Percentiles rank a stretch among this genome's conserved stretches.
phyloP scores from a whole-genome alignment of 495 filamentous ascomycete genomes.

The Mytilinidion resinicola region DNA sequence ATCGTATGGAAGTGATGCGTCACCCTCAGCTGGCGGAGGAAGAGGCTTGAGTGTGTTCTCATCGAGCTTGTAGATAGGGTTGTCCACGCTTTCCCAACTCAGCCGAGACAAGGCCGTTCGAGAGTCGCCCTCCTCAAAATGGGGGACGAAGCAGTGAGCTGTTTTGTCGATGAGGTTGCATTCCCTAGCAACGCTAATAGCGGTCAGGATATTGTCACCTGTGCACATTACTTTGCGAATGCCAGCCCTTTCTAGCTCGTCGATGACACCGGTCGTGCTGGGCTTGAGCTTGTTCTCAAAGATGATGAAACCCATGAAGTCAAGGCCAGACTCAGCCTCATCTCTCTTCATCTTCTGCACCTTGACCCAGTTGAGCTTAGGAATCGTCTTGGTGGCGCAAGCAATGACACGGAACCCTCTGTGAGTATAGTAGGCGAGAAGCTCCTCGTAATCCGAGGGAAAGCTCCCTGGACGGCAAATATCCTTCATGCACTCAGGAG shows the following conservation, averaged over 20 bases:
- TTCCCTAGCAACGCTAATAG: slow-evolving; percentile 91
- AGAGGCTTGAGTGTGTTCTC: slow-evolving; percentile 73
- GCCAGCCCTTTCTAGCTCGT: slow-evolving; percentile 75
- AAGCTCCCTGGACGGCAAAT: slow-evolving; percentile 82
- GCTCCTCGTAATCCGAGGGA: slow-evolving; percentile 81
- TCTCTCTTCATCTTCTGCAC: slow-evolving; percentile 85
- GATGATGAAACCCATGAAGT: slow-evolving; percentile 92
- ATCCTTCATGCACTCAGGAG: slow-evolving; percentile 90
- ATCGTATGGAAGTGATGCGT: slow-evolving; percentile 81
- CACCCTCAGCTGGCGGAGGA: slow-evolving; percentile 57
- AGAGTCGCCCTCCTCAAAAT: slow-evolving; percentile 64
- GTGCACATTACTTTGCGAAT: slow-evolving; percentile 97
- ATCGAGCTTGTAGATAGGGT: slow-evolving; percentile 68
- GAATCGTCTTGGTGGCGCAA: slow-evolving; percentile 82
- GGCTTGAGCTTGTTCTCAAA: slow-evolving; percentile 98
- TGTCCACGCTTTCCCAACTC: slow-evolving; percentile 88
- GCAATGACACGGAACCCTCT: slow-evolving; percentile 96
- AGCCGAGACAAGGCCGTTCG: slow-evolving; percentile 63
- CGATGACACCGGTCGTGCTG: slow-evolving; percentile 66
- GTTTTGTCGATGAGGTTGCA: slow-evolving; percentile 74
- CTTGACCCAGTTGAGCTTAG: slow-evolving; percentile 84
- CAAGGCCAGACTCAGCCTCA: slow-evolving; percentile 73
- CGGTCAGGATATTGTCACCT: slow-evolving; percentile 96
- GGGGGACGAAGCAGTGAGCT: slow-evolving; percentile 86
- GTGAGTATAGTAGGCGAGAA: slow-evolving; percentile 84